Evolutionary conservation across 352 stramenopile species (phyloP).

Genomic region (Globisporangium lucens): DNA sequence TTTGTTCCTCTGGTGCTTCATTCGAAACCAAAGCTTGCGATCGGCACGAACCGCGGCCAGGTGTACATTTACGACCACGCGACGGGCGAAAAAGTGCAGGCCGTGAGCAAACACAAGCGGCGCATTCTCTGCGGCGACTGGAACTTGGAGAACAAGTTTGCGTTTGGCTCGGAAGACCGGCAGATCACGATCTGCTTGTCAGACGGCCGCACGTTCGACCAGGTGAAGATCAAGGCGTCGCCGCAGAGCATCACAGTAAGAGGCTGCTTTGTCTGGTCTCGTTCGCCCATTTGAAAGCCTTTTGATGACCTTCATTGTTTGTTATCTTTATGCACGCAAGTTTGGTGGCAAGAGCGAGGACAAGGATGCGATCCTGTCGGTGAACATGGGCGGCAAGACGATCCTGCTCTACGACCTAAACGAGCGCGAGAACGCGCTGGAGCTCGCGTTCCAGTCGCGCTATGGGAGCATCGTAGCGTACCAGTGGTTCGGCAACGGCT

Average conservation of each 20-base stretch:
- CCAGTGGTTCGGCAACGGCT: slow-evolving; percentile 88
- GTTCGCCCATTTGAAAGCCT: too few relatives aligned
- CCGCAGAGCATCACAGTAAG: slow-evolving; percentile 61
- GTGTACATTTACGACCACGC: slow-evolving; percentile 78
- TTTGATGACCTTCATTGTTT: too few relatives aligned
- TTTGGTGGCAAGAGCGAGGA: slow-evolving; percentile 73
- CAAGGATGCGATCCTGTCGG: slow-evolving; percentile 76
- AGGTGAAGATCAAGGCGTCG: slow-evolving; percentile 75
- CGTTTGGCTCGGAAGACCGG: slow-evolving; percentile 72
- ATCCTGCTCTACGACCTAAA: slow-evolving; percentile 88
- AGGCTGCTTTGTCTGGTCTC: too few relatives aligned
- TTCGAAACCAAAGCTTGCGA: slow-evolving; percentile 36
- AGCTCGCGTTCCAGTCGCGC: slow-evolving; percentile 88
- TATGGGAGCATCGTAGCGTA: slow-evolving; percentile 90
- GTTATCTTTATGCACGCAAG: slow-evolving; percentile 24
- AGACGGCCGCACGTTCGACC: slow-evolving; percentile 60
- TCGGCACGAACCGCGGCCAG: slow-evolving; percentile 68
- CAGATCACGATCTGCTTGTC: slow-evolving; percentile 77
- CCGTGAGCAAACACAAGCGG: slow-evolving; percentile 72
- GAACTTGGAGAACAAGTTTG: slow-evolving; percentile 81
- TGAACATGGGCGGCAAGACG: slow-evolving; percentile 90
- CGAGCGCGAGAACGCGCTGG: slow-evolving; percentile 86
- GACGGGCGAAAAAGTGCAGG: slow-evolving; percentile 49
- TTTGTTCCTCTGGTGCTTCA: slow-evolving; percentile 3
- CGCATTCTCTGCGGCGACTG: slow-evolving; percentile 77